A percentile compares a stretch with the other conserved stretches of the same genome.
Conservation (phyloP, 768 basidiomycete genomes). For the Serpula lacrymans region DNA sequence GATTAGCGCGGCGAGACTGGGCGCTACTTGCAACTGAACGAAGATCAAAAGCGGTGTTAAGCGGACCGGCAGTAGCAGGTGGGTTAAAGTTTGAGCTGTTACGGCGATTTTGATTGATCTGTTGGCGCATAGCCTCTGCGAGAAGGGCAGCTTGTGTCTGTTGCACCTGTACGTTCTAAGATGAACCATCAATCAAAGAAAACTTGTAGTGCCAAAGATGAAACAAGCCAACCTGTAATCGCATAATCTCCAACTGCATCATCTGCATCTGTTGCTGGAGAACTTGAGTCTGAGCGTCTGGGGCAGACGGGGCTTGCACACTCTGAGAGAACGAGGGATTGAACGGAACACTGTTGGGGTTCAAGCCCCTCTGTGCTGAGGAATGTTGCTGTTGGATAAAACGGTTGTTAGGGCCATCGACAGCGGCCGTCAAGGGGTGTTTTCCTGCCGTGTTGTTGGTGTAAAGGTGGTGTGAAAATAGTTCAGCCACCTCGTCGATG, state of each 20-base stretch:
- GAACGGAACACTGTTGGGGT: slow-evolving; percentile 50
- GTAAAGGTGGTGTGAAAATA: slow-evolving; percentile 51
- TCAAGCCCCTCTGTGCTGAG: slow-evolving; percentile 46
- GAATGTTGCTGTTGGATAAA: slow-evolving; percentile 67
- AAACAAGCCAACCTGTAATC: slow-evolving; percentile 60
- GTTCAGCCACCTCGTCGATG: slow-evolving; percentile 57
- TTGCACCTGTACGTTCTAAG: slow-evolving; percentile 60
- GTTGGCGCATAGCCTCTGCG: slow-evolving; percentile 55
- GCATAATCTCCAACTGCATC: slow-evolving; percentile 80
- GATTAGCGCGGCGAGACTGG: slow-evolving; percentile 65
- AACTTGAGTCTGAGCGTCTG: slow-evolving; percentile 54
- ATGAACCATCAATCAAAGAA: slow-evolving; percentile 8
- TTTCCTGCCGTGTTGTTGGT: slow-evolving; percentile 37
- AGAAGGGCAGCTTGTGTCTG: slow-evolving; percentile 73
- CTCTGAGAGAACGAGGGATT: slow-evolving; percentile 38
- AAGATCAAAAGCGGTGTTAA: slow-evolving; percentile 60
- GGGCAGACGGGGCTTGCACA: slow-evolving; percentile 35
- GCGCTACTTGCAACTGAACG: slow-evolving; percentile 51
- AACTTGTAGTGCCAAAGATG: slow-evolving; percentile 2
- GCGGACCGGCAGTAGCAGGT: slow-evolving; percentile 75
- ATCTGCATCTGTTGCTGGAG: slow-evolving; percentile 75
- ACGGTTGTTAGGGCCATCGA: slow-evolving; percentile 63
- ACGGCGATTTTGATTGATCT: slow-evolving; percentile 47
- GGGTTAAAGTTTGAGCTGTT: slow-evolving; percentile 45
- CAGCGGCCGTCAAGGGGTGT: slow-evolving; percentile 65